Base-by-base conservation (phyloP, 2,329 filamentous ascomycete species). In the Colletotrichum sp. region DNA sequence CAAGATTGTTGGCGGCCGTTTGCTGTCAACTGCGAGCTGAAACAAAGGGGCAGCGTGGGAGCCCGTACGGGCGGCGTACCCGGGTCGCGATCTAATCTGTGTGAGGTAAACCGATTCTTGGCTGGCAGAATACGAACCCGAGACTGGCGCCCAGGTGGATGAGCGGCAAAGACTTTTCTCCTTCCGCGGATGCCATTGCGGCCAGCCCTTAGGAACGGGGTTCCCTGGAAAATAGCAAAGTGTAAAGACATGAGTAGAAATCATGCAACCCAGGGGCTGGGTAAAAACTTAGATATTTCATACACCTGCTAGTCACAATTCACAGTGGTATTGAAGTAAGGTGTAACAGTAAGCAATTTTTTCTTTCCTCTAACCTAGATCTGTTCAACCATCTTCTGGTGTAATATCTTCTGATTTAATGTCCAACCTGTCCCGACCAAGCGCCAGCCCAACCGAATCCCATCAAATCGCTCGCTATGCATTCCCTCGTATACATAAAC, bases 391-490 rank as follows among this genome's bases (percentile, higher is more conserved):
- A 14, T 34, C 10, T 34, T 36, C 59, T 63, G 30, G 10, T 48
- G 8, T 43, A n/a, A n/a, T 43, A 16, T 48, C 43, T 21, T 48
- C n/a, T 52, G n/a, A 13, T 52, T 21, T 28, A 26, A 38, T 58
- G 58, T 14, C 21, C 7, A 26, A 34, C 48, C 48, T 24, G 8
- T 68, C 16, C 52, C 32, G 21, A 30, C 21, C 36, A n/a, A 43
- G 58, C 65, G 65, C 52, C 52, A 58, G 13, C 38, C 16, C 52
- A n/a, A 52, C 24, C 38, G 12, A 26, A n/a, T 48, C 63, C 12
- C 32, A 58, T 14, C 5, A 43, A 43, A 59, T 9, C 69, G 73
- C 73, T 73, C 69, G 73, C 73, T 75, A 75, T 75, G 73, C 73
- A 75, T 43, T 48, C 32, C 55, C 9, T 43, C 56, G 55, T 55